Conservation (phyloP, 306 rosid species). For the Trifolium repens region DNA sequence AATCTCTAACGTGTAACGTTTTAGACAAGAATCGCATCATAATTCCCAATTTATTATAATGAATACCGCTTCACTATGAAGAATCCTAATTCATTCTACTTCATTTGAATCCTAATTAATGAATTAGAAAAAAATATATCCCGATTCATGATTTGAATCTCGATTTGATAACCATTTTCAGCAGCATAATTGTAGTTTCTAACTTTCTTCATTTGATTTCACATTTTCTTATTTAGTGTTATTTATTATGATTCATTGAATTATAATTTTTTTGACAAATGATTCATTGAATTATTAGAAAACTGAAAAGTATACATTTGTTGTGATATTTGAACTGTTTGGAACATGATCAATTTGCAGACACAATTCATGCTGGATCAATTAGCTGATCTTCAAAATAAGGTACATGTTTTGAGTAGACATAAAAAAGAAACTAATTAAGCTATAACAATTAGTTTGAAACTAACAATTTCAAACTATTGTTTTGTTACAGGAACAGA, state of each 20-base stretch:
- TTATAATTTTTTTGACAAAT: no score
- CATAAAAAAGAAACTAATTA: neutral
- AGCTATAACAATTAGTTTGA: no score
- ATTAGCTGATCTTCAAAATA: conserved; percentile 85
- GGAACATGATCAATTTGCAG: conserved; percentile 52
- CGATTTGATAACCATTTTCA: neutral
- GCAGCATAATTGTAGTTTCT: neutral
- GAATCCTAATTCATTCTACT: neutral
- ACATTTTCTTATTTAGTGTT: neutral
- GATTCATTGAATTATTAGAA: no score
- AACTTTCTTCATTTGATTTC: neutral
- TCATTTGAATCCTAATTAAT: no score
- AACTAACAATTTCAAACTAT: conserved; percentile 10
- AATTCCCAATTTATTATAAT: no score
- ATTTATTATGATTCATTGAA: no score
- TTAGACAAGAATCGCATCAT: no score
- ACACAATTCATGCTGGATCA: conserved; percentile 95
- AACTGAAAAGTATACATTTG: no score
- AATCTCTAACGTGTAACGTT: no score
- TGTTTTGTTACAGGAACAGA: conserved; percentile 66
- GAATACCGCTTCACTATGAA: no score
- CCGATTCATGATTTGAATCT: no score
- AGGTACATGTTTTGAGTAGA: conserved; percentile 49
- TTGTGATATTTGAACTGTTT: neutral
- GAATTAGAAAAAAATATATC: no score